Percentiles rank a stretch among this genome's conserved stretches.
Evolutionary conservation across 495 filamentous ascomycete genomes (phyloP).

Genomic region (Penicillium verhagenii): DNA sequence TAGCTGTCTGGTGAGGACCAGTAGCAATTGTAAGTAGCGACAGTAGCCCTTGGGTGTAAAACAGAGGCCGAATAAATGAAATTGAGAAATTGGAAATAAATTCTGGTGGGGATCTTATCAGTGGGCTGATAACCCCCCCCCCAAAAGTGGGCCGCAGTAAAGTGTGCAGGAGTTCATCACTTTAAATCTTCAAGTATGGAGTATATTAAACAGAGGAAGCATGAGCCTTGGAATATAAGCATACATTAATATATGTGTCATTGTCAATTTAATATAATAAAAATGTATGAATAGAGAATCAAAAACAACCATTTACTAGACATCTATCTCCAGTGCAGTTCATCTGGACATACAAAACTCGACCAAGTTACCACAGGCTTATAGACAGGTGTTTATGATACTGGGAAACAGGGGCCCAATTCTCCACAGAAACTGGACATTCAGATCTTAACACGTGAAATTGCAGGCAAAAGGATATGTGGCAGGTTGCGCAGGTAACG

Average conservation of each 20-base stretch:
- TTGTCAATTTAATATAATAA: not conserved
- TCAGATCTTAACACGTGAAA: slow-evolving; percentile 27
- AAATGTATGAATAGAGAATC: not conserved
- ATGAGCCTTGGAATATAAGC: too few species aligned
- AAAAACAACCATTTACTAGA: too few species aligned
- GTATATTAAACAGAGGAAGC: not conserved
- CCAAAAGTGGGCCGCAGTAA: slow-evolving; percentile 18
- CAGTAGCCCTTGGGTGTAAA: not conserved
- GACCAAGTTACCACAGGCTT: slow-evolving; percentile 10
- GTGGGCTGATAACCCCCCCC: slow-evolving; percentile 8
- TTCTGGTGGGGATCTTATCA: not conserved
- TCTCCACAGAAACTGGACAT: slow-evolving; percentile 21
- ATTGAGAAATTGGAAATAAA: slow-evolving; percentile 3
- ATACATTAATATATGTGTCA: too few species aligned
- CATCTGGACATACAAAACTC: slow-evolving; percentile 5
- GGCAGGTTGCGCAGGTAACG: slow-evolving; percentile 9
- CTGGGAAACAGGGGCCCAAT: slow-evolving; percentile 20
- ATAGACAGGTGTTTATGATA: slow-evolving; percentile 26
- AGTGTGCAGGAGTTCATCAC: not conserved
- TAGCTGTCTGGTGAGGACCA: not conserved
- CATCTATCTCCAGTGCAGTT: slow-evolving; percentile 1
- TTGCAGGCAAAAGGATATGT: slow-evolving; percentile 23
- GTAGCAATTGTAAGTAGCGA: not conserved
- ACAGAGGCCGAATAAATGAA: not conserved
- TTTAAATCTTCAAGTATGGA: not conserved